Evolutionary conservation across 805 yeast genomes (phyloP).

Genomic region (Sungouiozyma intestinalis): DNA sequence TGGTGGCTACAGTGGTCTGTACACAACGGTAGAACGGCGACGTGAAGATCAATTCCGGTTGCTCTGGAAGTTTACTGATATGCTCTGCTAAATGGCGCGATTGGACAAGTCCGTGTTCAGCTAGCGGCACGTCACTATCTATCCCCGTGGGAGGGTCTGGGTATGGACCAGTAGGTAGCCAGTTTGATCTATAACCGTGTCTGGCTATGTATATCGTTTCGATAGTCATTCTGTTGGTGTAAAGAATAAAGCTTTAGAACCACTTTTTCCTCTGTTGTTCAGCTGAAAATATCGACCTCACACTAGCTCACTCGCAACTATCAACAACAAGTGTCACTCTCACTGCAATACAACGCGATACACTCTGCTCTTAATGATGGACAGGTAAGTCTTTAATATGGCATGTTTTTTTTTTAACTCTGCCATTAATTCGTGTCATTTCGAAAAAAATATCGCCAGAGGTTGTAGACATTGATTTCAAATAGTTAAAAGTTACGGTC

Average conservation of each 20-base stretch:
- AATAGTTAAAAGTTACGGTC: too few relatives aligned
- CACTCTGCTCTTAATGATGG: too few relatives aligned
- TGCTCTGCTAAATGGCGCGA: slow-evolving; percentile 67
- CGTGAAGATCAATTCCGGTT: slow-evolving; percentile 60
- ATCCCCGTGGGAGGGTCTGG: slow-evolving; percentile 82
- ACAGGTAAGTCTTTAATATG: background rate
- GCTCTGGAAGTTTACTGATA: slow-evolving; percentile 33
- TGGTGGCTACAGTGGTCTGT: slow-evolving; percentile 68
- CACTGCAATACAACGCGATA: too few relatives aligned
- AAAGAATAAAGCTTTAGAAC: too few relatives aligned
- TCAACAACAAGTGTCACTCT: too few relatives aligned
- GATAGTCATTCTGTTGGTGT: slow-evolving; percentile 27
- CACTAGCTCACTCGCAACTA: too few relatives aligned
- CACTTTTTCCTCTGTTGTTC: too few relatives aligned
- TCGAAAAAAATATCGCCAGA: too few relatives aligned
- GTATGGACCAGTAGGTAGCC: slow-evolving; percentile 63
- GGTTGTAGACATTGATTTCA: too few relatives aligned
- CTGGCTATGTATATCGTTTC: slow-evolving; percentile 62
- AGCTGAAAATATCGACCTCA: too few relatives aligned
- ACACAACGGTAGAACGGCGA: slow-evolving; percentile 91
- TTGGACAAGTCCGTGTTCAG: slow-evolving; percentile 82
- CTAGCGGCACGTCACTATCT: slow-evolving; percentile 81
- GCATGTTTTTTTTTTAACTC: background rate
- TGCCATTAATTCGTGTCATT: background rate
- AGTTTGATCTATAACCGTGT: slow-evolving; percentile 89